These are phyloP conservation scores for Oryza rufipogon DNA, from an alignment of 176 grass and related monocot genomes.

Conservation along the genomic window DNA sequence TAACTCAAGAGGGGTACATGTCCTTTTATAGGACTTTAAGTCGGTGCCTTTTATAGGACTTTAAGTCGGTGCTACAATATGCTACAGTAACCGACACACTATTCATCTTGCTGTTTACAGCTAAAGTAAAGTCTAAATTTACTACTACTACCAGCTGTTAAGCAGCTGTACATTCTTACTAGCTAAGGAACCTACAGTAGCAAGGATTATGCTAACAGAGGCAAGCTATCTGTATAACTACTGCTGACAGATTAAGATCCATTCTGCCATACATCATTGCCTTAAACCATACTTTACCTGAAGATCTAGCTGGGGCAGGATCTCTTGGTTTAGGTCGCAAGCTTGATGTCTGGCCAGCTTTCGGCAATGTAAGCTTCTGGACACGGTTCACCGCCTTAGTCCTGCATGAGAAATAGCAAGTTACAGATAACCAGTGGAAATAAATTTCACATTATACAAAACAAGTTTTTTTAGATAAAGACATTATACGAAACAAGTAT, in stretches of 20 bases:
- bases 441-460: background rate
- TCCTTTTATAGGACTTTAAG: no score
- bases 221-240: slow-evolving; percentile 18
- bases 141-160: no score
- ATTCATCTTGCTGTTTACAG: no score
- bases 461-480: background rate
- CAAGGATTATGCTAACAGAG: no score
- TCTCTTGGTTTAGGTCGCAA: slow-evolving; percentile 72
- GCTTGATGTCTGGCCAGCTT: slow-evolving; percentile 48
- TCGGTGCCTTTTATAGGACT: no score
- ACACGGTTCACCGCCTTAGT: slow-evolving; percentile 56
- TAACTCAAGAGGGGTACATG: no score
- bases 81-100: no score
- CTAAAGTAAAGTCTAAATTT: no score
- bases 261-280: slow-evolving; percentile 7
- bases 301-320: slow-evolving; percentile 53
- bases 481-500: background rate
- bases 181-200: no score
- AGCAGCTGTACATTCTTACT: no score
- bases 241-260: background rate
- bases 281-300: slow-evolving; percentile 50
- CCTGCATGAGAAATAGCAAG: slow-evolving; percentile 43
- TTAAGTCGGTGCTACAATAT: no score
- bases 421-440: background rate
- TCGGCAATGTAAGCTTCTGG: slow-evolving; percentile 65